phyloP scores from a whole-genome alignment of 2,329 filamentous ascomycete genomes.

The Rhynchosporium graminicola region DNA sequence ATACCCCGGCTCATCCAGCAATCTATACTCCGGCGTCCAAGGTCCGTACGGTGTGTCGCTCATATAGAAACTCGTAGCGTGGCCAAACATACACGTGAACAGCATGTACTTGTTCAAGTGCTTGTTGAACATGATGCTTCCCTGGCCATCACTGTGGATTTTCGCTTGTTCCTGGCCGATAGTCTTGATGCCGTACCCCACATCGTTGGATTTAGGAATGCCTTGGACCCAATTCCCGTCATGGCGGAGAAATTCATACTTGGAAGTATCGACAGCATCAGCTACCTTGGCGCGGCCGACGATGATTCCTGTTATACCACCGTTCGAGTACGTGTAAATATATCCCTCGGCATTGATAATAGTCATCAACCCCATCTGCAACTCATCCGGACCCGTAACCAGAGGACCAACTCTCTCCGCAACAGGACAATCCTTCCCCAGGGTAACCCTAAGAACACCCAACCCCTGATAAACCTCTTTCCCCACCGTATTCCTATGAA shows the following conservation, averaged over 20 bases:
- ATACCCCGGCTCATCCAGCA: slow-evolving; percentile 11
- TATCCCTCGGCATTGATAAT: slow-evolving; percentile 14
- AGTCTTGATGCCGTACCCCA: slow-evolving; percentile 12
- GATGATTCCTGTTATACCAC: slow-evolving; percentile 6
- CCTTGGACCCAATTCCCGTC: slow-evolving; percentile 11
- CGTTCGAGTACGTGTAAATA: slow-evolving; percentile 16
- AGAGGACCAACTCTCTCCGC: slow-evolving; percentile 6
- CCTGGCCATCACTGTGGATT: slow-evolving; percentile 14
- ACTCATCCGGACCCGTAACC: slow-evolving; percentile 13
- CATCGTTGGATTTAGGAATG: slow-evolving; percentile 11
- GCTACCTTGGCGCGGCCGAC: slow-evolving; percentile 4
- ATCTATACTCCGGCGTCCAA: slow-evolving; percentile 7
- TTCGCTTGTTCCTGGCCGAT: slow-evolving; percentile 1
- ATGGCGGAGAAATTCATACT: slow-evolving; percentile 7
- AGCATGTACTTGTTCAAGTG: slow-evolving; percentile 16
- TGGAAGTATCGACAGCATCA: slow-evolving; percentile 5
- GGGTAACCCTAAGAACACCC: slow-evolving; percentile 1
- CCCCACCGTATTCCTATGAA: slow-evolving; percentile 13
- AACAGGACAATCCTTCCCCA: slow-evolving; percentile 5
- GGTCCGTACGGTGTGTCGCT: slow-evolving; percentile 16
- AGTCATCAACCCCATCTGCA: slow-evolving; percentile 15
- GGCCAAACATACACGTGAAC: slow-evolving; percentile 13
- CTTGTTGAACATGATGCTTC: slow-evolving; percentile 15
- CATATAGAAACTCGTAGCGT: slow-evolving; percentile 14
- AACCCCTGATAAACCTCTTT: slow-evolving; percentile 6